Conservation (phyloP, 306 rosid genomes). For the Potentilla sterilis region DNA sequence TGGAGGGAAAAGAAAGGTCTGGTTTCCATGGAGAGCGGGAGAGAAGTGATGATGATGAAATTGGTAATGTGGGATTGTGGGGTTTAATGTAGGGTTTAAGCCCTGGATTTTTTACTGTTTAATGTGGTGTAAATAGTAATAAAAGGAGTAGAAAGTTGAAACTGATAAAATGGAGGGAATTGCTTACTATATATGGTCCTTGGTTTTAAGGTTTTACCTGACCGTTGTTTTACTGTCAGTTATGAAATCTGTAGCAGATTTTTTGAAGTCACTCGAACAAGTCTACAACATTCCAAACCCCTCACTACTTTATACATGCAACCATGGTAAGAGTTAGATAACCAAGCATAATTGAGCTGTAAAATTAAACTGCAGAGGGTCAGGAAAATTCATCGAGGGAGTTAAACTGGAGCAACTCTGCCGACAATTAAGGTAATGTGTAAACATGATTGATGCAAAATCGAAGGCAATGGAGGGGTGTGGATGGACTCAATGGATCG, state of each 20-base stretch:
- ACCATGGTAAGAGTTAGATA: neutral
- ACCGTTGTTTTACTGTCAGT: neutral
- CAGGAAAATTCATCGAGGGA: neutral
- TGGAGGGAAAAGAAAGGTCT: neutral
- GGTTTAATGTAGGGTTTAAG: neutral
- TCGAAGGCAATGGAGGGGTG: neutral
- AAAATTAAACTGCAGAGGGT: neutral
- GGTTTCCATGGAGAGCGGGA: neutral
- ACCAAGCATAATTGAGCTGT: neutral
- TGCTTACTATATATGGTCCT: neutral
- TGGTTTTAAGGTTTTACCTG: neutral
- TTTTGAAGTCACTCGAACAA: too few species aligned
- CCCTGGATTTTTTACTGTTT: neutral
- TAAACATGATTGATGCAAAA: neutral
- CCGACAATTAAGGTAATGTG: conserved; percentile 29
- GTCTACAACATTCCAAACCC: neutral
- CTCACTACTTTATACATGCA: neutral
- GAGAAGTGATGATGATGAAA: neutral
- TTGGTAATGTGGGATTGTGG: neutral
- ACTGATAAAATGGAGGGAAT: neutral
- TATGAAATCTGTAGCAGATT: neutral
- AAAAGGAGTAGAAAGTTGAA: neutral
- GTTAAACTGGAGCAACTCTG: neutral
- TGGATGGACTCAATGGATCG: neutral
- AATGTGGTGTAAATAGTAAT: neutral